Evolutionary conservation across 331 rosid genomes (phyloP), one percentile per base, ranked within the genome.

Genomic region (Phaseolus coccineus): DNA sequence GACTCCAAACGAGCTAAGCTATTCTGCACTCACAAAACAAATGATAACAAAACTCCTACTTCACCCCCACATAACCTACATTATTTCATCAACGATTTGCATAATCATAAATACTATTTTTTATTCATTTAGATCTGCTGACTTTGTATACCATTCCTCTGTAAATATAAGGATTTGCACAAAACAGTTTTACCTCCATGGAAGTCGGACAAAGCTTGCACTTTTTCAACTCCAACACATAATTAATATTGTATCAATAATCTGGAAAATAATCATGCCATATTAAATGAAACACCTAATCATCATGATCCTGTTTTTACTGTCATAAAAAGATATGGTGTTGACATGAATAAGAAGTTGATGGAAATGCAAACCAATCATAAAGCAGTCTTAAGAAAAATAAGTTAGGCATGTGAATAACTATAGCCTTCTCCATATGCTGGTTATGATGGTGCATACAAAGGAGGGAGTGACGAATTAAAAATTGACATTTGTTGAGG

Each of bases 401-500:
- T 4, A 8, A 9, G 13, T 65, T 16, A 39, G 50, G 31, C 55
- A 22, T 82, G 82, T 13, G 94, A 93, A 77, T 91, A 89, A 52
- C 90, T 92, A 61, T 85, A 81, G 37, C 8, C n/a, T 31, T 58
- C 37, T 27, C 64, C 37, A 13, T 58, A 58, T 24, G 87, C 86
- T 48, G 90, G 88, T 52, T 91, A 19, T 19, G 22, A 91, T 22
- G 87, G 84, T 64, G 93, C 58, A 84, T 92, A 93, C 46, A 89
- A 63, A 69, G 99, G 97, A 82, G 99, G 97, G 66, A 91, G 59
- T 27, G 65, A 55, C 82, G 91, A 97, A 82, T 96, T 98, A 40
- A 96, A 76, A 80, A 98, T 97, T 9, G 99, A 96, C 97, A 96
- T 96, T 67, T 93, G 92, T 81, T 91, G 98, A 64, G 48, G 11